Conservation (phyloP, 345 rosid species). For the Psidium friedrichsthalianum region DNA sequence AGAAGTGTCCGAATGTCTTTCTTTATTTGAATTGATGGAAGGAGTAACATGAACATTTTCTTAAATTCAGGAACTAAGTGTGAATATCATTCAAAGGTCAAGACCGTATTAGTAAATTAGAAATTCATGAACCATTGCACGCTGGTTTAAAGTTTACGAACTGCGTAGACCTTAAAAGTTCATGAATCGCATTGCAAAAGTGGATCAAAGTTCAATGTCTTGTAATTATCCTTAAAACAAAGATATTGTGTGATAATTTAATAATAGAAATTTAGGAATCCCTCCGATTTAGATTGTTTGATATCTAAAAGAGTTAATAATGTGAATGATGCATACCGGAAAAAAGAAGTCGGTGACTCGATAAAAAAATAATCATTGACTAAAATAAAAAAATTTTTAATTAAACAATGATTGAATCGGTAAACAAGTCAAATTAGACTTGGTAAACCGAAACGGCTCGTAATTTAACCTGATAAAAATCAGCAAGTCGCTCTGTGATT, state of each 20-base stretch:
- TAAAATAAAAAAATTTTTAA: neutral
- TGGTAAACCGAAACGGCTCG: neutral
- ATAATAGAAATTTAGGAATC: rapidly evolving
- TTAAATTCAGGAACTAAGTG: too few relatives aligned
- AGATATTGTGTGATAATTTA: neutral
- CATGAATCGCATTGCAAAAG: too few relatives aligned
- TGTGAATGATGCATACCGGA: neutral
- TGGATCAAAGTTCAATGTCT: too few relatives aligned
- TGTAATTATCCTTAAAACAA: neutral
- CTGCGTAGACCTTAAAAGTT: too few relatives aligned
- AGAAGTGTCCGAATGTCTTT: too few relatives aligned
- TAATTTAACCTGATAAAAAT: neutral
- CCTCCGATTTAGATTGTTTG: neutral
- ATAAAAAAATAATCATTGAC: neutral
- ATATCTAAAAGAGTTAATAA: neutral
- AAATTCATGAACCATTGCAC: too few relatives aligned
- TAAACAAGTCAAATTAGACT: neutral
- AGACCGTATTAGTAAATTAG: too few relatives aligned
- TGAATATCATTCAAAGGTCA: too few relatives aligned
- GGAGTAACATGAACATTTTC: too few relatives aligned
- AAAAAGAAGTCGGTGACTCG: neutral
- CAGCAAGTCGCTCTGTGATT: neutral
- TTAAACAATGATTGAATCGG: neutral
- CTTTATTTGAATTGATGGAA: too few relatives aligned
- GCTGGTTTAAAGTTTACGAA: too few relatives aligned